Evolutionary conservation across 371 early-diverging fungal genomes (phyloP).

Genomic region (Lichtheimia hyalospora): DNA sequence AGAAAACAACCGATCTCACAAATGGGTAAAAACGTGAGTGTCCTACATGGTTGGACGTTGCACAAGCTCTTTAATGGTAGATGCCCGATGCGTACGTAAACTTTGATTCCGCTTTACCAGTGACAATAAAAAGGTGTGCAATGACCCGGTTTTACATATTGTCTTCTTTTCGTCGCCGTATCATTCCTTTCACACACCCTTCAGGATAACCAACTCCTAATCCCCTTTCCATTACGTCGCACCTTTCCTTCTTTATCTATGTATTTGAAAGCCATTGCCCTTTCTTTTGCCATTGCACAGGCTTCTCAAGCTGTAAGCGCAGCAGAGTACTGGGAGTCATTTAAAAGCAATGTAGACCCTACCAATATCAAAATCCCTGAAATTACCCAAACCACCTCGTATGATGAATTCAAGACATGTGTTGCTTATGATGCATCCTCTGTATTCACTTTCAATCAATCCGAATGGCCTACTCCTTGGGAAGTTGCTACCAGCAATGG

Average conservation of each 20-base stretch:
- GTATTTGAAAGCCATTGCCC: conserved; percentile 21
- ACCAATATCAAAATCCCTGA: conserved; percentile 38
- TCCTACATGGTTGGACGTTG: no score
- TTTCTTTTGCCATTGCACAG: not conserved
- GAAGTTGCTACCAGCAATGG: conserved; percentile 34
- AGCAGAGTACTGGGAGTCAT: conserved; percentile 23
- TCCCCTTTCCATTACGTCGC: not conserved
- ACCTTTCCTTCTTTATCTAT: conserved; percentile 6
- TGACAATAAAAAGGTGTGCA: no score
- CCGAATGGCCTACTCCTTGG: conserved; percentile 35
- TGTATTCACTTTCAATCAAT: conserved; percentile 13
- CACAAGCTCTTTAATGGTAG: no score
- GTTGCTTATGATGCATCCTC: conserved; percentile 13
- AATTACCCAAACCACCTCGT: conserved; percentile 37
- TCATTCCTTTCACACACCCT: no score
- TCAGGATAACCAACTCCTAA: no score
- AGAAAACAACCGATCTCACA: no score
- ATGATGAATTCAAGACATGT: conserved; percentile 25
- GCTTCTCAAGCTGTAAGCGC: conserved; percentile 3
- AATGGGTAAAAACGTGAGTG: no score
- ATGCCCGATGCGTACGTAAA: no score
- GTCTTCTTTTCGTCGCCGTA: no score
- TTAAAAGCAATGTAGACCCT: conserved; percentile 22
- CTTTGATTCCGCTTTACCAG: no score
- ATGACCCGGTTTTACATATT: no score